A percentile compares a stretch with the other conserved stretches of the same genome.
Evolutionary conservation across 192 early-diverging fungal species (phyloP).

Genomic region (Mycoemilia scoparia): DNA sequence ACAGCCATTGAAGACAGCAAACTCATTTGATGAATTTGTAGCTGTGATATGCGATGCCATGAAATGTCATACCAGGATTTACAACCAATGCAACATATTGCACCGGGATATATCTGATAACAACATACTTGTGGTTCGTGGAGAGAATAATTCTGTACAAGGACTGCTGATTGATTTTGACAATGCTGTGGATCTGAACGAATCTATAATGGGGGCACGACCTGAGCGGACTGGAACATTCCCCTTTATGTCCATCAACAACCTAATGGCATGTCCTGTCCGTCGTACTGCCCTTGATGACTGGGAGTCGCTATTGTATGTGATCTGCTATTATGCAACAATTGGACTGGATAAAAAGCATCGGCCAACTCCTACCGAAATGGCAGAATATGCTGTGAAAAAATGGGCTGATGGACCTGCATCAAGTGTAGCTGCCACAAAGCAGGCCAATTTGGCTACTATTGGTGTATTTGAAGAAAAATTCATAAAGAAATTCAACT

Average conservation of each 20-base stretch:
- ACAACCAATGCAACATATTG: constrained; percentile 1
- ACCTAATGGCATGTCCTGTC: background rate
- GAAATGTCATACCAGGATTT: constrained; percentile 1
- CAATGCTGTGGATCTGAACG: background rate
- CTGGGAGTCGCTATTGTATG: constrained; percentile 6
- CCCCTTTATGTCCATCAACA: constrained; percentile 13
- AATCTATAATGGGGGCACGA: too few relatives aligned
- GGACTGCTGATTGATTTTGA: constrained; percentile 11
- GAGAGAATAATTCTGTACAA: background rate
- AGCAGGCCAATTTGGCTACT: too few relatives aligned
- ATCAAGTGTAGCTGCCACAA: too few relatives aligned
- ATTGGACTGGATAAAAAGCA: constrained; percentile 6
- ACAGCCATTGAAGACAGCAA: constrained; percentile 9
- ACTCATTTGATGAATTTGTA: constrained; percentile 4
- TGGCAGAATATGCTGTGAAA: too few relatives aligned
- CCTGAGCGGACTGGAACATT: constrained; percentile 7
- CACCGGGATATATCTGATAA: constrained; percentile 7
- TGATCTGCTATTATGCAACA: constrained; percentile 8
- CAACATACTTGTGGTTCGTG: constrained; percentile 3
- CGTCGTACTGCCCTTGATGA: constrained; percentile 6
- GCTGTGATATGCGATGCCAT: constrained; percentile 8
- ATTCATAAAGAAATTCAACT: too few relatives aligned
- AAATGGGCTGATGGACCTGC: too few relatives aligned
- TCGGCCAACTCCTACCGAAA: too few relatives aligned
- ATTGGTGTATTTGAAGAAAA: too few relatives aligned